Evolutionary conservation across 805 yeast genomes (phyloP).

Genomic region (Candida corydali): DNA sequence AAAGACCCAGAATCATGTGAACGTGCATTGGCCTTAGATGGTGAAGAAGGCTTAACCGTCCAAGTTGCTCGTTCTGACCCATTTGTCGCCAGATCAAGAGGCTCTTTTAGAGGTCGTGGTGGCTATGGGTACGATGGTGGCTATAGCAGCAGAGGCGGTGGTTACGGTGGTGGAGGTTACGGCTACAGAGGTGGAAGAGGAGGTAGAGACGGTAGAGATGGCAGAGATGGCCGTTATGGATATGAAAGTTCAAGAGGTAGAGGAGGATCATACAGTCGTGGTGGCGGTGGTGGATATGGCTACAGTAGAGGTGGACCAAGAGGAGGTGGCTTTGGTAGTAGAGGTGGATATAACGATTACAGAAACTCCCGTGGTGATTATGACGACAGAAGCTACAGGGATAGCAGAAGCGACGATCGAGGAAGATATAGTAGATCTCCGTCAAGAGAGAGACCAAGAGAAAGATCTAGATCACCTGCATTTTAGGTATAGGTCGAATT

Average conservation of each 20-base stretch:
- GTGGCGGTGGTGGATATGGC: slow-evolving; percentile 17
- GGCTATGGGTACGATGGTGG: slow-evolving; percentile 23
- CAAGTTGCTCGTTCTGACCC: slow-evolving; percentile 58
- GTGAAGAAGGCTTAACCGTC: slow-evolving; percentile 46
- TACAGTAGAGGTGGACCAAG: slow-evolving; percentile 14
- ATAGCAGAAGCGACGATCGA: slow-evolving; percentile 5
- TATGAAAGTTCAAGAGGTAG: slow-evolving; percentile 7
- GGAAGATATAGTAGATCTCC: slow-evolving; percentile 12
- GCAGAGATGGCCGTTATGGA: slow-evolving; percentile 9
- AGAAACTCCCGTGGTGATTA: slow-evolving; percentile 8
- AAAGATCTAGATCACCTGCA: slow-evolving; percentile 37
- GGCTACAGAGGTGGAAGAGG: slow-evolving; percentile 12
- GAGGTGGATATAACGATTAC: slow-evolving; percentile 17
- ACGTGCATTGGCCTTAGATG: slow-evolving; percentile 46
- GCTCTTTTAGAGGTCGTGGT: slow-evolving; percentile 26
- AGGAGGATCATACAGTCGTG: slow-evolving; percentile 8
- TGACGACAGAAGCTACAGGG: slow-evolving; percentile 8
- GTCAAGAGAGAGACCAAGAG: slow-evolving; percentile 27
- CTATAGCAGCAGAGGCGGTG: slow-evolving; percentile 13
- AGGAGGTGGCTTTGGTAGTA: slow-evolving; percentile 9
- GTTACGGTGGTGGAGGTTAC: slow-evolving; percentile 15
- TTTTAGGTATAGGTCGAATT: slow-evolving; percentile 12
- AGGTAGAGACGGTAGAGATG: slow-evolving; percentile 13
- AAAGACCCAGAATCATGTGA: slow-evolving; percentile 50
- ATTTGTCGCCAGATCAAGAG: slow-evolving; percentile 32